Conservation (phyloP, 345 rosid genomes). For the Lagerstroemia speciosa region DNA sequence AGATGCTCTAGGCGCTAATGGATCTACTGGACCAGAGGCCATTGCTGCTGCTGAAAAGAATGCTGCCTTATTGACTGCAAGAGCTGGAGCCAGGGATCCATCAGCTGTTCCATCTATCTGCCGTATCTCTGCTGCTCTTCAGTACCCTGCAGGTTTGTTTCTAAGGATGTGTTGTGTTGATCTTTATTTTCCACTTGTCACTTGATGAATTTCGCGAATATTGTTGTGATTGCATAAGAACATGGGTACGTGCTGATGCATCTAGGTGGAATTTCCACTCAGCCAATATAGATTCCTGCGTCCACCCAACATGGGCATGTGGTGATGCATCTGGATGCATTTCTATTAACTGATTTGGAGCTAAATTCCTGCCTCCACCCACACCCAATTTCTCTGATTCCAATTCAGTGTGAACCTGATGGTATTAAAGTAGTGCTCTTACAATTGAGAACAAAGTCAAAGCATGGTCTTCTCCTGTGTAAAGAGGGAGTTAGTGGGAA, state of each 20-base stretch:
- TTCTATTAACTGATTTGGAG: background rate
- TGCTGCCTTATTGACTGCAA: slow-evolving; percentile 87
- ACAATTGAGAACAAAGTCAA: background rate
- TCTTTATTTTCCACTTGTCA: background rate
- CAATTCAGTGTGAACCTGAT: background rate
- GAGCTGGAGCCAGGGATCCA: slow-evolving; percentile 99
- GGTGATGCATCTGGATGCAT: background rate
- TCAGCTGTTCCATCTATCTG: slow-evolving; percentile 97
- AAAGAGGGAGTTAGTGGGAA: no score
- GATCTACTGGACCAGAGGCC: slow-evolving; percentile 87
- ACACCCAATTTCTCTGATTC: background rate
- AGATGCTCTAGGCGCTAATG: slow-evolving; percentile 82
- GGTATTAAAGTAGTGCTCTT: background rate
- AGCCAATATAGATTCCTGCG: background rate
- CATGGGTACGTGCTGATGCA: background rate
- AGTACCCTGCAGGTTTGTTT: slow-evolving; percentile 77
- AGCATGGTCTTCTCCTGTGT: no score
- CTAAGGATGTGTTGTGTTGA: background rate
- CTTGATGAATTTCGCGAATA: background rate
- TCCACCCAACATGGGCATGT: background rate
- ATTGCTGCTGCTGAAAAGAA: slow-evolving; percentile 82
- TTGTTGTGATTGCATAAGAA: background rate
- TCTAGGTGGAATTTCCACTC: background rate
- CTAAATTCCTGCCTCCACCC: background rate
- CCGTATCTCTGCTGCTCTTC: slow-evolving; percentile 91